Evolutionary conservation across 441 rosid genomes (phyloP), one percentile per base, ranked within the genome.

Genomic region (Raphanus hybrid): DNA sequence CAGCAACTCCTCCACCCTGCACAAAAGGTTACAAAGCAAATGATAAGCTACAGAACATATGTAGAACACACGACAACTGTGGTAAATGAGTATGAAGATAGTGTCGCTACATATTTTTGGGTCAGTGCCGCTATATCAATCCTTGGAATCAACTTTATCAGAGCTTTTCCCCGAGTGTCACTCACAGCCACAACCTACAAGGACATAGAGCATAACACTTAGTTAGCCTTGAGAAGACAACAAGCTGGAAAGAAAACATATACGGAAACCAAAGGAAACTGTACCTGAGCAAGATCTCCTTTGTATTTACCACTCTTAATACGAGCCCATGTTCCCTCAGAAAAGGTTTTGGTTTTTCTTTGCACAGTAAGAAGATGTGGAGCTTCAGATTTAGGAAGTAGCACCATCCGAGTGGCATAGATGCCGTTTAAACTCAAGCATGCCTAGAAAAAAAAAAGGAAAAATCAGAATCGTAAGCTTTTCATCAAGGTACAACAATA

Each of bases 281-380:
- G 10, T 73, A 95, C 99, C 97, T 91, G 90, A 32, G 92, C 92
- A 67, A 95, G 85, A 83, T 93, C 99, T 70, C 99, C 99, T 84
- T 95, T 93, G 82, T 95, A 93, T 79, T 81, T 95, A 37, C 99
- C 99, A 87, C 65, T 86, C 89, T 88, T 93, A 75, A 95, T 85
- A 74, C 91, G 94, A 74, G 88, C 95, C 99, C 99, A 91, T 82
- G 73, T 93, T 76, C 94, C 98, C 84, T 67, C 85, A 23, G 87
- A 77, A 60, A 85, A 60, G 48, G 83, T 92, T 73, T 72, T 86
- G 6, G 63, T 66, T 80, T 90, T 89, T 63, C 71, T 83, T 73
- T 88, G 85, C 32, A 87, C 85, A 68, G 86, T 71, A 26, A 95
- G 86, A 81, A 95, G 75, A 77, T 87, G 88, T 27, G 86, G 79